Evolutionary conservation across 352 stramenopile species (phyloP).

Genomic region (Pythium sp.): DNA sequence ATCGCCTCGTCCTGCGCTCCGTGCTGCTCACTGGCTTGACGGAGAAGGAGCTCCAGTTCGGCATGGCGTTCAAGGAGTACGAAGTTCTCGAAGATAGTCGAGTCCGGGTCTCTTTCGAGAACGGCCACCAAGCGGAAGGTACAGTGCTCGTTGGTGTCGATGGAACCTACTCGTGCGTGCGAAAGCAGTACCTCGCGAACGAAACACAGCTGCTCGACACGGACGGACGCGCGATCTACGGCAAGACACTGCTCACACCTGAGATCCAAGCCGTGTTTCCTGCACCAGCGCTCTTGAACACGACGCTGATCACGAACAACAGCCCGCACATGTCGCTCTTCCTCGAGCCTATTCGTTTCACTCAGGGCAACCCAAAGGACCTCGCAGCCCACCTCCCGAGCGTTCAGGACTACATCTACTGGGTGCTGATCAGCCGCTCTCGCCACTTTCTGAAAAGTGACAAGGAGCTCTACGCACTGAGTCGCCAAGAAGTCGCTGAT

Average conservation of each 20-base stretch:
- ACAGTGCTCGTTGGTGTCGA: constrained; percentile 5
- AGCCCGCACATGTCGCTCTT: constrained; percentile 12
- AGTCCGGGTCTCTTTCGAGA: constrained; percentile 8
- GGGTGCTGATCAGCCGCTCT: constrained; percentile 12
- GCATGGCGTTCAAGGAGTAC: constrained; percentile 17
- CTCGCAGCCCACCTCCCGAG: background rate
- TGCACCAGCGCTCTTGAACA: background rate
- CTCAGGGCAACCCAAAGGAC: constrained; percentile 2
- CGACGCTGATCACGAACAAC: constrained; percentile 7
- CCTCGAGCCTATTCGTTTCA: constrained; percentile 18
- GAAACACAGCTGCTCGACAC: constrained; percentile 14
- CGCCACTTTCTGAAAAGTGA: background rate
- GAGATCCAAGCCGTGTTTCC: constrained; percentile 1
- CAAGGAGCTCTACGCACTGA: background rate
- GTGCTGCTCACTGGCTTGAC: constrained; percentile 15
- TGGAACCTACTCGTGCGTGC: constrained; percentile 9
- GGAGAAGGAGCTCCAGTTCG: constrained; percentile 10
- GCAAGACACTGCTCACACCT: constrained; percentile 8
- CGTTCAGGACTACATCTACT: constrained; percentile 14
- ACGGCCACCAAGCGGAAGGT: background rate
- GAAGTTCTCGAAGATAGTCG: background rate
- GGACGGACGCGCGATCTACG: constrained; percentile 15
- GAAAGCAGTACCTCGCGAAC: constrained; percentile 11
- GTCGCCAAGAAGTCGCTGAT: background rate
- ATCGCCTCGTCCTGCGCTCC: constrained; percentile 27